phyloP scores from a whole-genome alignment of 2,329 filamentous ascomycete species.

The Tympanopsis confertula region DNA sequence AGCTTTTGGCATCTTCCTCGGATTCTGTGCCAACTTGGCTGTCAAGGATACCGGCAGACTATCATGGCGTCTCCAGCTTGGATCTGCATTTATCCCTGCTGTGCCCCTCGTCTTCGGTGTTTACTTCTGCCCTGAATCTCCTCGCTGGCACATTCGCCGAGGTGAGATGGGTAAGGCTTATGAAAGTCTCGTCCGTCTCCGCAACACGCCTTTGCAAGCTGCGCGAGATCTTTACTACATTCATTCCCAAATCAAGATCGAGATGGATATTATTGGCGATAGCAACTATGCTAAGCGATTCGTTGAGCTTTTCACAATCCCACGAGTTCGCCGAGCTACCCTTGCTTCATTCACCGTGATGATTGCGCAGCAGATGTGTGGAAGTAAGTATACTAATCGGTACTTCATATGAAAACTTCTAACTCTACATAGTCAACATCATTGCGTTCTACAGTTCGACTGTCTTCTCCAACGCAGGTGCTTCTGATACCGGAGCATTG shows the following conservation, averaged over 20 bases:
- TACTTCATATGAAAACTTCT: background rate
- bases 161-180: constrained; percentile 40
- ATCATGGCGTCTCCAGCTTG: constrained; percentile 52
- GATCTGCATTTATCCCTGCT: constrained; percentile 48
- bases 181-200: constrained; percentile 39
- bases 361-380: constrained; percentile 61
- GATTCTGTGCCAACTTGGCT: constrained; percentile 48
- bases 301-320: constrained; percentile 55
- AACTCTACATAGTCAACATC: constrained; percentile 40
- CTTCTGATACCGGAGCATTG: constrained; percentile 39
- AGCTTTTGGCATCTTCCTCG: constrained; percentile 55
- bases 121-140: constrained; percentile 53
- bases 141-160: constrained; percentile 57
- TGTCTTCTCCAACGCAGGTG: constrained; percentile 45
- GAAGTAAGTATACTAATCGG: constrained; percentile 19
- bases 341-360: constrained; percentile 70
- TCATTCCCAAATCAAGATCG: constrained; percentile 34
- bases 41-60: constrained; percentile 37
- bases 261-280: constrained; percentile 16
- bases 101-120: constrained; percentile 43
- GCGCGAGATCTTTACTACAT: constrained; percentile 53
- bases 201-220: constrained; percentile 47
- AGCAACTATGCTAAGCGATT: constrained; percentile 52
- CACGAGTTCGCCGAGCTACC: constrained; percentile 60
- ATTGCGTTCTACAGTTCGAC: constrained; percentile 67